Percentiles rank a stretch among this genome's conserved stretches.
phyloP scores from a whole-genome alignment of 31 red algal genomes.

The Odonthalia washingtoniensis region DNA sequence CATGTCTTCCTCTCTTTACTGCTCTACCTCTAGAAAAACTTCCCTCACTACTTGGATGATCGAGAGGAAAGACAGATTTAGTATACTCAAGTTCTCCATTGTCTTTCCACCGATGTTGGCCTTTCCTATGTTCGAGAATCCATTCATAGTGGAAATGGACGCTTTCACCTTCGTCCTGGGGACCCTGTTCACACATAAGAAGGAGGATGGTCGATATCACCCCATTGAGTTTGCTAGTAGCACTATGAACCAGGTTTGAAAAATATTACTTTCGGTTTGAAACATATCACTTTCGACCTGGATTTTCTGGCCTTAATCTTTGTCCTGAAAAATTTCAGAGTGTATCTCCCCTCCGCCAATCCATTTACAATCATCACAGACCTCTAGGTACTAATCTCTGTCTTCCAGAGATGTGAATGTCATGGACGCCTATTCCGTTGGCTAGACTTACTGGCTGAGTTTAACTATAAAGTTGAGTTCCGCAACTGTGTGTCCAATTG shows the following conservation, averaged over 20 bases:
- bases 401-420: too few species aligned
- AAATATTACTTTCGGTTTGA: too few species aligned
- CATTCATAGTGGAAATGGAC: too few species aligned
- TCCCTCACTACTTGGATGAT: neutral
- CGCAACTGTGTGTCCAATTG: neutral
- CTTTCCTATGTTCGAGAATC: conserved; percentile 19
- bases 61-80: neutral
- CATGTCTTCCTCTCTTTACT: neutral
- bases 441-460: conserved; percentile 30
- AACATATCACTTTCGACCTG: neutral
- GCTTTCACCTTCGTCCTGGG: neutral
- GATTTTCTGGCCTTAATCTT: conserved; percentile 24
- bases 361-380: too few species aligned
- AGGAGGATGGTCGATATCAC: conserved; percentile 14
- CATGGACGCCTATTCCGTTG: too few species aligned
- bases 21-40: neutral
- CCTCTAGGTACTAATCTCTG: too few species aligned
- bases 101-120: neutral
- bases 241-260: too few species aligned
- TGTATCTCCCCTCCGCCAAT: too few species aligned
- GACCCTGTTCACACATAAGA: conserved; percentile 1
- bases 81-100: neutral
- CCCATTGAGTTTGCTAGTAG: conserved; percentile 19
- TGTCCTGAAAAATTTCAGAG: conserved; percentile 7
- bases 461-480: conserved; percentile 4